Percentiles rank a stretch among this genome's conserved stretches.
phyloP scores from a whole-genome alignment of 208 protist genomes.

The Wallacemonas sp. region DNA sequence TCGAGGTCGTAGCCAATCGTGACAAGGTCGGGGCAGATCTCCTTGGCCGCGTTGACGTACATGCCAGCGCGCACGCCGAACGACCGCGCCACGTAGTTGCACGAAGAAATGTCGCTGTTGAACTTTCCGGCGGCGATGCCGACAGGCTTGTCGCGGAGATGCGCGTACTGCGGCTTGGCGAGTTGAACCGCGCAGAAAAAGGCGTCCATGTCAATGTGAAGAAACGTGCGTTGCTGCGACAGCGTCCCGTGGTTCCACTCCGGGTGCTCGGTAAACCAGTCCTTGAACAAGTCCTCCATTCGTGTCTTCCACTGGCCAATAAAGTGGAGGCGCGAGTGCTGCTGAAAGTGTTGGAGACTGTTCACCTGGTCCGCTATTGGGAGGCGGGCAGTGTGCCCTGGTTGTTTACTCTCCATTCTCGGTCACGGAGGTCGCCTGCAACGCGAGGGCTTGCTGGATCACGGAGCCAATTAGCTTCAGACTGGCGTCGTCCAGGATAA shows the following conservation, averaged over 20 bases:
- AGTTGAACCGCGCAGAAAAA: conserved; percentile 94
- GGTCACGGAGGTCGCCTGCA: too few relatives aligned
- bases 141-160: conserved; percentile 74
- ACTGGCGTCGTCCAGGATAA: neutral
- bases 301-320: conserved; percentile 92
- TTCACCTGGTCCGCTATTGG: conserved; percentile 62
- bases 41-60: conserved; percentile 86
- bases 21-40: conserved; percentile 87
- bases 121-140: conserved; percentile 82
- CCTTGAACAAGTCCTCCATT: conserved; percentile 67
- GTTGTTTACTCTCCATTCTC: neutral
- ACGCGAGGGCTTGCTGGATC: neutral
- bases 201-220: conserved; percentile 95
- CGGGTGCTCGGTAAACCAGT: conserved; percentile 62
- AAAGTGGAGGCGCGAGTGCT: conserved; percentile 92
- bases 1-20: conserved; percentile 91
- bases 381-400: neutral
- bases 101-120: conserved; percentile 93
- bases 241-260: conserved; percentile 74
- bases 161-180: conserved; percentile 78
- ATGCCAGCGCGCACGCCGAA: conserved; percentile 90
- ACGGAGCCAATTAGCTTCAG: neutral
- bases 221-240: conserved; percentile 55
- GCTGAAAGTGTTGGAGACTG: conserved; percentile 86
- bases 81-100: conserved; percentile 91